These are phyloP conservation scores for Aurifilum marmelostoma DNA, from an alignment of 2,329 filamentous ascomycete species.

Conservation along the genomic window DNA sequence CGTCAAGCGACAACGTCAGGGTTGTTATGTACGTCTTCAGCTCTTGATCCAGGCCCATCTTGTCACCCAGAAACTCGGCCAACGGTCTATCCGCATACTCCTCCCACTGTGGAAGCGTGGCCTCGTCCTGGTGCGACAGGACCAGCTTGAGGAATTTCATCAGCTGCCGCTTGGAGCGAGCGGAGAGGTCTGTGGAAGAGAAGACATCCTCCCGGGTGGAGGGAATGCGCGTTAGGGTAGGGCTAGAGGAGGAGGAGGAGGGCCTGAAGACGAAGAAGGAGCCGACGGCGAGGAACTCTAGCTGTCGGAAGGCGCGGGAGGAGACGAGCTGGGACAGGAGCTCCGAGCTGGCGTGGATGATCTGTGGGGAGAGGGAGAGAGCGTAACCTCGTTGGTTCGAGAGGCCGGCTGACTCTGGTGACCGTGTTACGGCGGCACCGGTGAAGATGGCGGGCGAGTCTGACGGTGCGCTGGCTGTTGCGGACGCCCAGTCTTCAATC, in stretches of 20 bases:
- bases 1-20: slow-evolving; percentile 73
- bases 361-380: slow-evolving; percentile 79
- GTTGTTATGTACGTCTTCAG: slow-evolving; percentile 67
- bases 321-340: slow-evolving; percentile 83
- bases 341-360: slow-evolving; percentile 82
- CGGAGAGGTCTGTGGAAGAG: slow-evolving; percentile 72
- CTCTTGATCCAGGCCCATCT: slow-evolving; percentile 69
- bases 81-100: slow-evolving; percentile 58
- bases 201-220: slow-evolving; percentile 93
- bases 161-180: slow-evolving; percentile 79
- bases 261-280: slow-evolving; percentile 81
- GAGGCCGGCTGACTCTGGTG: slow-evolving; percentile 42
- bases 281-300: slow-evolving; percentile 92
- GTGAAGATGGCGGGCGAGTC: slow-evolving; percentile 39
- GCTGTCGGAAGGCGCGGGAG: slow-evolving; percentile 82
- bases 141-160: slow-evolving; percentile 97
- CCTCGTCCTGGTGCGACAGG: slow-evolving; percentile 64
- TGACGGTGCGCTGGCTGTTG: slow-evolving; percentile 36
- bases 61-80: slow-evolving; percentile 58
- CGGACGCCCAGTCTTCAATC: slow-evolving; percentile 71
- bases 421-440: slow-evolving; percentile 44
- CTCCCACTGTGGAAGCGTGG: slow-evolving; percentile 60
- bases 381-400: slow-evolving; percentile 75
- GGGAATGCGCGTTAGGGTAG: slow-evolving; percentile 71
- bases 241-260: slow-evolving; percentile 33